A percentile compares a stretch with the other conserved stretches of the same genome.
Evolutionary conservation across 495 filamentous ascomycete species (phyloP).

Genomic region (Friedmanniomyces simplex): DNA sequence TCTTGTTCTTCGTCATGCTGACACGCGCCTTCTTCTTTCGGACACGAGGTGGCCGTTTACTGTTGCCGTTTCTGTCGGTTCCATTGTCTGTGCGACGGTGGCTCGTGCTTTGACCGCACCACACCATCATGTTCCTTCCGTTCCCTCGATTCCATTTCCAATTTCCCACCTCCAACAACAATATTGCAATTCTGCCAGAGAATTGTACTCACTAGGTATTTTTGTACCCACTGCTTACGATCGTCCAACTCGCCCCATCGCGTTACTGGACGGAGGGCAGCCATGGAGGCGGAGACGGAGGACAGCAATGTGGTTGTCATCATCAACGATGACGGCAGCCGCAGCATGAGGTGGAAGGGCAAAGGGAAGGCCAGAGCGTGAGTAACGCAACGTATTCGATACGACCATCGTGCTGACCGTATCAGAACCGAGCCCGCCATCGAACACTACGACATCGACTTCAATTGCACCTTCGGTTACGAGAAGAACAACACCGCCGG

Average conservation of each 20-base stretch:
- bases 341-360: neutral
- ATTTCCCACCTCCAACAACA: too few relatives aligned
- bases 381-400: neutral
- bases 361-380: neutral
- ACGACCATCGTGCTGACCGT: neutral
- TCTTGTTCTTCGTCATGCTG: neutral
- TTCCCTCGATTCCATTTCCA: too few relatives aligned
- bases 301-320: too few relatives aligned
- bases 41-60: neutral
- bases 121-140: too few relatives aligned
- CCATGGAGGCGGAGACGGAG: too few relatives aligned
- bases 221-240: too few relatives aligned
- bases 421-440: neutral
- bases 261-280: too few relatives aligned
- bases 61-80: neutral
- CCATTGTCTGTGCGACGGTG: too few relatives aligned
- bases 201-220: too few relatives aligned
- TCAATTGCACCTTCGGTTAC: neutral
- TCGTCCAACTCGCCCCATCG: neutral
- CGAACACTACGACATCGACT: constrained; percentile 1
- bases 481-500: neutral
- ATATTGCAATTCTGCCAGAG: too few relatives aligned
- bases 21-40: neutral
- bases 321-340: too few relatives aligned
- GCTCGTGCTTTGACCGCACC: too few relatives aligned